Conservation (phyloP, 2,329 filamentous ascomycete genomes). For the Gaeumannomyces sp. region DNA sequence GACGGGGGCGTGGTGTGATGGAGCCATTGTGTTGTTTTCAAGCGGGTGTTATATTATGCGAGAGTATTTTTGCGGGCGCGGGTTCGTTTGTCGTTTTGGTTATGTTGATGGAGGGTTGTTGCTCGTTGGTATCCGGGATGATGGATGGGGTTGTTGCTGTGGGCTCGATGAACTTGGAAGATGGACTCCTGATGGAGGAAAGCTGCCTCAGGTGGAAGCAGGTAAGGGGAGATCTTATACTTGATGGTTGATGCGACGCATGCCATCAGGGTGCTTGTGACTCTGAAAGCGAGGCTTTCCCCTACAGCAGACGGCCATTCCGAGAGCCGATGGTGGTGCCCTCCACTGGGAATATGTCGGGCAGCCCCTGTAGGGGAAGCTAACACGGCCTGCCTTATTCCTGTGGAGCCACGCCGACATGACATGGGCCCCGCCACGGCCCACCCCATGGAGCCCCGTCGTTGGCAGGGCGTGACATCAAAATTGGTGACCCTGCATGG, state of each 20-base stretch:
- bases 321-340: not conserved
- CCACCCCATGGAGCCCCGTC: no score
- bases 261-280: not conserved
- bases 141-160: not conserved
- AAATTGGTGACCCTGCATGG: no score
- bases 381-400: no score
- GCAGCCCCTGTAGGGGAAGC: no score
- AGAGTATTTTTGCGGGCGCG: no score
- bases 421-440: no score
- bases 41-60: no score
- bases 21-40: not conserved
- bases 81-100: not conserved
- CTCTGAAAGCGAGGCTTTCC: not conserved
- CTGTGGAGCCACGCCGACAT: no score
- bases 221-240: not conserved
- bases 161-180: not conserved
- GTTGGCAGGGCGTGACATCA: no score
- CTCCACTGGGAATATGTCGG: no score
- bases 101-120: not conserved
- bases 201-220: not conserved
- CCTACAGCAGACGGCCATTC: not conserved
- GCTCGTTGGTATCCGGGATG: not conserved
- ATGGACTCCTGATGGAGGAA: not conserved
- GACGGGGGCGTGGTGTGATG: conserved; percentile 5
- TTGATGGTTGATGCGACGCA: not conserved